Evolutionary conservation across 1,139 yeast species (phyloP), one percentile per base, ranked within the genome.

Genomic region (Suhomyces choctaworum): DNA sequence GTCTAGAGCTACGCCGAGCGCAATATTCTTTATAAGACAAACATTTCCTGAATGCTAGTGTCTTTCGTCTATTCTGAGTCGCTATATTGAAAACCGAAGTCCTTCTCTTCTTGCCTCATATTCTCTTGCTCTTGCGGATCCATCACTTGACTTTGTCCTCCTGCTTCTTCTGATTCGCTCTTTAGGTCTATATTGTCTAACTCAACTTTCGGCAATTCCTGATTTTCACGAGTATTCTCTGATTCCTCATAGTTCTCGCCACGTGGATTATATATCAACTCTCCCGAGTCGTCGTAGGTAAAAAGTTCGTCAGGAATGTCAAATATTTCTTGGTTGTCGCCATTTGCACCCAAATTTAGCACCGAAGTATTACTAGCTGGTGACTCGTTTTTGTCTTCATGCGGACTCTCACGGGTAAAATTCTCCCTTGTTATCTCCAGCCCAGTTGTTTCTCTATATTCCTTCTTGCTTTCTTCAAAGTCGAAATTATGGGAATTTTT

Each of bases 11-110:
- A n/a, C n/a, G n/a, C n/a, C n/a, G n/a, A n/a, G n/a, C 9, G 9
- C 21, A 19, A 9, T 7, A 19, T 19, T 19, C 21, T 9, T 9
- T 19, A 19, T 19, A n/a, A n/a, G n/a, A n/a, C n/a, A n/a, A n/a
- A n/a, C n/a, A n/a, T n/a, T n/a, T n/a, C n/a, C n/a, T n/a, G n/a
- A n/a, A n/a, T n/a, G n/a, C n/a, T n/a, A n/a, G n/a, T n/a, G n/a
- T n/a, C n/a, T n/a, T 17, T 6, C 20, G 20, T 16, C 29, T 27
- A 58, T 20, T 60, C 66, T 4, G 63, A 57, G 27, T 60, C 66
- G 25, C 48, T 45, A 39, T 64, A 66, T 27, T 61, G 66, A 38
- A 65, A 64, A 4, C 62, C 70, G 35, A 54, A 61, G 15, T 54
- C 58, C 12, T 50, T 53, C 24, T 54, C 59, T 22, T 48, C 51